phyloP scores from a whole-genome alignment of 2,329 filamentous ascomycete genomes.

The Fusarium drepaniforme region DNA sequence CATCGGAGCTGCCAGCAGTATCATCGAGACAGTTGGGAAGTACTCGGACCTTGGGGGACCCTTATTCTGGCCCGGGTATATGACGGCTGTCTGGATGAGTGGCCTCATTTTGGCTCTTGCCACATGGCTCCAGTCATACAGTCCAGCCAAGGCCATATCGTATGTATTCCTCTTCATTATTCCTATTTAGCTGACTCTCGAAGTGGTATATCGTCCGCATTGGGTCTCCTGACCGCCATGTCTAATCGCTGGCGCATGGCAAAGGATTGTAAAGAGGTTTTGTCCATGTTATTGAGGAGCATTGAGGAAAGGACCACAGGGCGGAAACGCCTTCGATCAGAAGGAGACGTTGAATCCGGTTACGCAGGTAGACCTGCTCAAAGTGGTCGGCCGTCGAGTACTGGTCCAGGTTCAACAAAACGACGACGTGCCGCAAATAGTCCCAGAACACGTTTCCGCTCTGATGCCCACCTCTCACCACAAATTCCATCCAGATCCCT shows the following conservation, averaged over 20 bases:
- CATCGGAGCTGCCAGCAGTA: conserved; percentile 44
- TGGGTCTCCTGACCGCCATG: neutral
- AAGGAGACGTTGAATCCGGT: neutral
- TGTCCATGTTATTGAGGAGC: conserved; percentile 1
- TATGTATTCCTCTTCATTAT: neutral
- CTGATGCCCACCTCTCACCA: neutral
- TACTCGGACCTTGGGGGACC: conserved; percentile 8
- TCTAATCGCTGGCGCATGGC: conserved; percentile 1
- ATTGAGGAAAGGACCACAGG: neutral
- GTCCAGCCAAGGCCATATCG: conserved; percentile 30
- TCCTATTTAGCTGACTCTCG: neutral
- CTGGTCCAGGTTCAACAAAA: neutral
- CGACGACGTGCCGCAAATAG: neutral
- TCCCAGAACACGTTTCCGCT: neutral
- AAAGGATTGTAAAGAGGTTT: neutral
- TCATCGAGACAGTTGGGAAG: conserved; percentile 41
- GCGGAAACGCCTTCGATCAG: neutral
- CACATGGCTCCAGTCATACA: conserved; percentile 46
- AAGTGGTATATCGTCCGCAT: neutral
- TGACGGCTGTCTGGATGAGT: conserved; percentile 53
- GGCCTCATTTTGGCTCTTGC: conserved; percentile 52
- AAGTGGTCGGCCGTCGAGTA: neutral
- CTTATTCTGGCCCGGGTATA: conserved; percentile 49
- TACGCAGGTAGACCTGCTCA: neutral
- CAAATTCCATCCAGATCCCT: neutral